Evolutionary conservation across 805 yeast genomes (phyloP).

Genomic region (Kluyveromyces nonfermentans): DNA sequence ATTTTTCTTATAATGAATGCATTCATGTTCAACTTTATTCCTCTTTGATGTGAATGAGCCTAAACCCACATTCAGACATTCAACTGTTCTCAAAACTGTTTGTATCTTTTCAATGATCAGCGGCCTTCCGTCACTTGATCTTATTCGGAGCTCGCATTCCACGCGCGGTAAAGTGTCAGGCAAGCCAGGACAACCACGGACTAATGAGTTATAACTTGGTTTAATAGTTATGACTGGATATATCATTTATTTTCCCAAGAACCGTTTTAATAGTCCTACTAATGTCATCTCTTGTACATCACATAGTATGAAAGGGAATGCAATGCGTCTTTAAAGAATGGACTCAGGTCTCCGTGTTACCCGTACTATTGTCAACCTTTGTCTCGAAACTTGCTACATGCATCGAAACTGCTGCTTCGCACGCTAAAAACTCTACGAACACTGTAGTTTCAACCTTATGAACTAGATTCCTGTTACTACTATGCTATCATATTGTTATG

Average conservation of each 20-base stretch:
- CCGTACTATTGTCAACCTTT: no score
- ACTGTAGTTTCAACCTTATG: no score
- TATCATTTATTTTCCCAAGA: conserved; percentile 12
- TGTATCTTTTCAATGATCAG: conserved; percentile 41
- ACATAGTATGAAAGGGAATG: background rate
- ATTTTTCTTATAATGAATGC: conserved; percentile 27
- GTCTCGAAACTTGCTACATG: no score
- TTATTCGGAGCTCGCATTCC: conserved; percentile 45
- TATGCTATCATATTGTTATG: no score
- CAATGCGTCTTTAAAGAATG: no score
- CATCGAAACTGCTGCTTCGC: no score
- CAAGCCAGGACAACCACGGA: conserved; percentile 62
- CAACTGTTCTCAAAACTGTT: conserved; percentile 40
- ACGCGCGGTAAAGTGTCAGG: conserved; percentile 53
- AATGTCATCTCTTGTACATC: background rate
- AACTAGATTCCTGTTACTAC: no score
- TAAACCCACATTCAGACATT: conserved; percentile 32
- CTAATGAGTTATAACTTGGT: conserved; percentile 43
- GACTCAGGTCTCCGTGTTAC: no score
- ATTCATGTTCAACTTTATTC: conserved; percentile 19
- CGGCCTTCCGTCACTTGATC: conserved; percentile 41
- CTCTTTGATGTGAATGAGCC: conserved; percentile 14
- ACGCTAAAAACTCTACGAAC: no score
- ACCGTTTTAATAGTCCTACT: background rate
- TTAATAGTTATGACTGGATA: conserved; percentile 33